Evolutionary conservation across 2,329 filamentous ascomycete genomes (phyloP).

Genomic region (Aspergillus hiratsukae): DNA sequence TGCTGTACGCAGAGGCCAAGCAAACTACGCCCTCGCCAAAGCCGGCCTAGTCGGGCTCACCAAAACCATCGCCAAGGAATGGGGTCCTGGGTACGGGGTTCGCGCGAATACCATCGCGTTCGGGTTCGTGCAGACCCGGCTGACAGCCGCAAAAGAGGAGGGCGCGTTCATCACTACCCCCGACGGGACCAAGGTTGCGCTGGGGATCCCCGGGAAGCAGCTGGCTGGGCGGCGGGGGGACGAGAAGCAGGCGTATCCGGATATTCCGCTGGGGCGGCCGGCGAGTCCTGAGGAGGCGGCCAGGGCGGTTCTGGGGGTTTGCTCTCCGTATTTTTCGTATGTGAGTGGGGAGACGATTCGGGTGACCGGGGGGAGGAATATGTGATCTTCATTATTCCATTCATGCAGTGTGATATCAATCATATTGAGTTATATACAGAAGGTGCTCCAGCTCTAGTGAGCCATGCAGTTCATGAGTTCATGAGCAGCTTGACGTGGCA

Average conservation of each 20-base stretch:
- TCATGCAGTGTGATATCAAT: neutral
- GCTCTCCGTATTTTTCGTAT: conserved; percentile 77
- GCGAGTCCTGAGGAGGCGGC: conserved; percentile 79
- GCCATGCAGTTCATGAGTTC: neutral
- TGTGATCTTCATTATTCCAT: conserved; percentile 37
- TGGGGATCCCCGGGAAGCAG: conserved; percentile 68
- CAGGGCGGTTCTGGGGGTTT: conserved; percentile 69
- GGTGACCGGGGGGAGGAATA: conserved; percentile 71
- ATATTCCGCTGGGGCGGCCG: conserved; percentile 74
- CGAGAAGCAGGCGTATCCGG: conserved; percentile 47
- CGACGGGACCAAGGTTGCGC: conserved; percentile 67
- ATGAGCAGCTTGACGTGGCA: neutral
- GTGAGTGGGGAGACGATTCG: conserved; percentile 83
- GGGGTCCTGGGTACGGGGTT: conserved; percentile 79
- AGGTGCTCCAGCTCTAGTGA: neutral
- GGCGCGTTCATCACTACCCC: conserved; percentile 74
- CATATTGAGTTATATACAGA: neutral
- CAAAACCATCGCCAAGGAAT: conserved; percentile 89
- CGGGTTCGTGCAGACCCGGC: conserved; percentile 71
- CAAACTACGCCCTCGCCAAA: conserved; percentile 83
- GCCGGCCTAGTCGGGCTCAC: conserved; percentile 77
- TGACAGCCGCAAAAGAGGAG: conserved; percentile 80
- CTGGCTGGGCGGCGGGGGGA: conserved; percentile 29
- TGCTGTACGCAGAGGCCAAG: conserved; percentile 56
- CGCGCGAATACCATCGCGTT: conserved; percentile 80